Evolutionary conservation across 2,329 filamentous ascomycete genomes (phyloP).

Genomic region (Scopulariopsis brevicaulis): DNA sequence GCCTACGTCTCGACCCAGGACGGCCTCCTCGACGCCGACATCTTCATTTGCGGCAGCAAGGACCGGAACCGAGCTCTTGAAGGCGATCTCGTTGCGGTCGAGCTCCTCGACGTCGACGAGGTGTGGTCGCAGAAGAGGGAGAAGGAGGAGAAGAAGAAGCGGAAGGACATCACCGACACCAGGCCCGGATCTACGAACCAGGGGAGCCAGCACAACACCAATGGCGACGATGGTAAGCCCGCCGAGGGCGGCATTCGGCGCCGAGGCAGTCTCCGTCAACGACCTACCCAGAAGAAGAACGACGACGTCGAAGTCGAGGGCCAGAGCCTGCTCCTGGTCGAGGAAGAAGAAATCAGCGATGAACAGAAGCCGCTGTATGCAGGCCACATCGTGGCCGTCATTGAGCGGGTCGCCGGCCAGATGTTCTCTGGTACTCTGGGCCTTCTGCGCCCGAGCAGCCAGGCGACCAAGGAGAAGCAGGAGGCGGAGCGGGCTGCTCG

Average conservation of each 20-base stretch:
- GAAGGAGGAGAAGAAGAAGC: slow-evolving; percentile 99
- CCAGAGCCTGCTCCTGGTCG: slow-evolving; percentile 89
- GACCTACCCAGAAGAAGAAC: slow-evolving; percentile 99
- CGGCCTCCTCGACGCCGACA: slow-evolving; percentile 81
- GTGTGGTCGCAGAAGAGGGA: slow-evolving; percentile 98
- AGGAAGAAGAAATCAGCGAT: slow-evolving; percentile 97
- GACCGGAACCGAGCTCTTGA: slow-evolving; percentile 95
- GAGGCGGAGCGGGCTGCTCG: slow-evolving; percentile 90
- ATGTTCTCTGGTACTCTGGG: slow-evolving; percentile 98
- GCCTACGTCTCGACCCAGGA: slow-evolving; percentile 94
- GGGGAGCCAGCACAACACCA: slow-evolving; percentile 50
- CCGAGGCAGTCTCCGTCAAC: slow-evolving; percentile 88
- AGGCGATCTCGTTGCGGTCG: slow-evolving; percentile 88
- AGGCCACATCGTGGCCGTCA: slow-evolving; percentile 91
- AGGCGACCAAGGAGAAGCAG: slow-evolving; percentile 98
- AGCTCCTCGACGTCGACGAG: slow-evolving; percentile 94
- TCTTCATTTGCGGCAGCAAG: slow-evolving; percentile 99
- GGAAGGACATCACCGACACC: slow-evolving; percentile 95
- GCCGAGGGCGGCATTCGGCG: slow-evolving; percentile 80
- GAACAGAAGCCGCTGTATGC: slow-evolving; percentile 96
- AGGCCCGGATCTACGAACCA: slow-evolving; percentile 66
- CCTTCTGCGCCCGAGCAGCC: slow-evolving; percentile 87
- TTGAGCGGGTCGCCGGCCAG: slow-evolving; percentile 92
- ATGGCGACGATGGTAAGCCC: slow-evolving; percentile 49
- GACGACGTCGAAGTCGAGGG: slow-evolving; percentile 98